A percentile compares a stretch with the other conserved stretches of the same genome.
phyloP scores from a whole-genome alignment of 2,329 filamentous ascomycete species.

The Cyclaneusma minus region DNA sequence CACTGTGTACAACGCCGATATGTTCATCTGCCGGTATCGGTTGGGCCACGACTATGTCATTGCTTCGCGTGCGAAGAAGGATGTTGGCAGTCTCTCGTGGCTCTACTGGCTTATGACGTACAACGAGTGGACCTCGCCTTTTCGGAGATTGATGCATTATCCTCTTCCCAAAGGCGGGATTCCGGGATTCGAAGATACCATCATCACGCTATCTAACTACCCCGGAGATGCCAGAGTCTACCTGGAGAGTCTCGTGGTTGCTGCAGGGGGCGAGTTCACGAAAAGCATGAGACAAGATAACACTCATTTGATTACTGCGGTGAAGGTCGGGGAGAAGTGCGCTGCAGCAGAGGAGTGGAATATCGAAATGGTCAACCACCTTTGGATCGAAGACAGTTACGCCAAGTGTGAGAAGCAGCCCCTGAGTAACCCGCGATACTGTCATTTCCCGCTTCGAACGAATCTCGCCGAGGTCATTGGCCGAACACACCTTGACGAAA shows the following conservation, averaged over 20 bases:
- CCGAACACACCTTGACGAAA: constrained; percentile 63
- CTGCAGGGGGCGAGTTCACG: constrained; percentile 76
- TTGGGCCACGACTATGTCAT: constrained; percentile 63
- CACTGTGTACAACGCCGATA: constrained; percentile 55
- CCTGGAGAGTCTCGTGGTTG: constrained; percentile 77
- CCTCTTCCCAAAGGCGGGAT: constrained; percentile 66
- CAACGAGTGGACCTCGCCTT: constrained; percentile 77
- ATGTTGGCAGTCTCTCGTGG: constrained; percentile 88
- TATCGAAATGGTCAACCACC: constrained; percentile 77
- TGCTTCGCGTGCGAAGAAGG: constrained; percentile 62
- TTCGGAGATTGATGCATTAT: constrained; percentile 76
- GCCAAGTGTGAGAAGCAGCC: constrained; percentile 68
- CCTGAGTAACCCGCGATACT: constrained; percentile 61
- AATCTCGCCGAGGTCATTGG: constrained; percentile 90
- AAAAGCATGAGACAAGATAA: constrained; percentile 93
- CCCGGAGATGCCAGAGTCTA: constrained; percentile 88
- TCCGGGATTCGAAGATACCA: constrained; percentile 58
- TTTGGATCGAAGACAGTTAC: constrained; percentile 97
- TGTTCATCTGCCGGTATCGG: constrained; percentile 77
- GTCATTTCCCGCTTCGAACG: constrained; percentile 72
- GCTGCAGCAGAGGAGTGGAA: constrained; percentile 86
- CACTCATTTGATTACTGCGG: constrained; percentile 86
- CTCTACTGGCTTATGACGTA: constrained; percentile 81
- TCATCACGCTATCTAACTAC: constrained; percentile 90
- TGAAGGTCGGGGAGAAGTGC: constrained; percentile 83